Percentiles rank a stretch among this genome's conserved stretches.
Conservation (phyloP, 192 early-diverging fungal species). For the Umbelopsis vinacea region DNA sequence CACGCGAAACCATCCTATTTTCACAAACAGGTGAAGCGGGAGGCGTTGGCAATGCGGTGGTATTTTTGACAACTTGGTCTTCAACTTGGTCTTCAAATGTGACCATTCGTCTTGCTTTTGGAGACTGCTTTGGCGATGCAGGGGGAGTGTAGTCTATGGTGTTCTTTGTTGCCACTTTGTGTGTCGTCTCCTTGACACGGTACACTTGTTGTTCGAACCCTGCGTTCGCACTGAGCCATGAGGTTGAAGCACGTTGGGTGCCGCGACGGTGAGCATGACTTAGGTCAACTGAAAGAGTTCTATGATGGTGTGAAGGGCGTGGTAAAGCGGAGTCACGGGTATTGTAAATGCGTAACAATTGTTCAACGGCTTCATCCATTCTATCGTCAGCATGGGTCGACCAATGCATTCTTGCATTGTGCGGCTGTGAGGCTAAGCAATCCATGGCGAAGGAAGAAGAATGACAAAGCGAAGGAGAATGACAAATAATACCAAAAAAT, state of each 20-base stretch:
- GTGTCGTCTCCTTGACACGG: neutral
- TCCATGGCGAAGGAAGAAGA: neutral
- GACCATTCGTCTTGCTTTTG: neutral
- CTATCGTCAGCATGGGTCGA: neutral
- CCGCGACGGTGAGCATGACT: neutral
- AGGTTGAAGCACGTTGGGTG: neutral
- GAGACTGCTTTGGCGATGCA: neutral
- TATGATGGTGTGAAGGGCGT: neutral
- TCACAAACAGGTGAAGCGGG: neutral
- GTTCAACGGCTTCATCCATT: conserved; percentile 2
- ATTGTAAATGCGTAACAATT: neutral
- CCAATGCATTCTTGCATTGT: neutral
- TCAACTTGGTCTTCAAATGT: conserved; percentile 2
- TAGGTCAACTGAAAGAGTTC: neutral
- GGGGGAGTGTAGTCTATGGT: neutral
- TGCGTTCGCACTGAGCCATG: conserved; percentile 1
- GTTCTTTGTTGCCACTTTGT: neutral
- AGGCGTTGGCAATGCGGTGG: neutral
- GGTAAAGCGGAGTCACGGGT: neutral
- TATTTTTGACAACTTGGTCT: neutral
- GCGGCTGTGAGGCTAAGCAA: neutral
- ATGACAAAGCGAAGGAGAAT: neutral
- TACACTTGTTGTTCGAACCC: neutral
- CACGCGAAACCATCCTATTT: neutral
- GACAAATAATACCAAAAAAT: neutral